These are phyloP conservation scores for Aspergillus bridgeri DNA, from an alignment of 495 filamentous ascomycete genomes.

Conservation along the genomic window DNA sequence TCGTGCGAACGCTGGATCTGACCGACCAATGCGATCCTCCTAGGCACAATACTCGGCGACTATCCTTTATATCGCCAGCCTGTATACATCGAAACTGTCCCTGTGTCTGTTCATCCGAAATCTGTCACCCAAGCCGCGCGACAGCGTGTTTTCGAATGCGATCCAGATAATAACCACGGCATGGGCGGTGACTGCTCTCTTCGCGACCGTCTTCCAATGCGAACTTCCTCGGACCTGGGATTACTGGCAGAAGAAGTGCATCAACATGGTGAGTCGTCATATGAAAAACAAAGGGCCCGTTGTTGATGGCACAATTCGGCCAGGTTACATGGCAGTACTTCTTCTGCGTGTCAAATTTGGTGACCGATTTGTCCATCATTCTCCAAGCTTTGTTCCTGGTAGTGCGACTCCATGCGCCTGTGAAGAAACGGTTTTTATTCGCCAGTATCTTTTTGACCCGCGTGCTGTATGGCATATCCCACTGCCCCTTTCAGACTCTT, in stretches of 20 bases:
- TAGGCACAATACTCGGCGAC: constrained; percentile 23
- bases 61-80: constrained; percentile 25
- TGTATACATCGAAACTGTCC: constrained; percentile 27
- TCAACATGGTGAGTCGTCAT: constrained; percentile 18
- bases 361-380: constrained; percentile 26
- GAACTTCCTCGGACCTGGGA: constrained; percentile 23
- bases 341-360: constrained; percentile 22
- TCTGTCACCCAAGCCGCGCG: constrained; percentile 18
- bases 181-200: constrained; percentile 20
- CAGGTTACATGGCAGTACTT: constrained; percentile 28
- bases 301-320: background rate
- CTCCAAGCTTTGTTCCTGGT: constrained; percentile 24
- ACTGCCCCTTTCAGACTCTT: background rate
- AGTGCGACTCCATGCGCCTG: constrained; percentile 21
- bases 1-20: constrained; percentile 1
- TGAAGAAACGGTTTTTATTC: constrained; percentile 20
- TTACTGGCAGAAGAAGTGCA: constrained; percentile 21
- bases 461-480: constrained; percentile 16
- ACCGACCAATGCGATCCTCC: background rate
- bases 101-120: constrained; percentile 24
- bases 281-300: background rate
- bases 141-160: constrained; percentile 16
- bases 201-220: constrained; percentile 28
- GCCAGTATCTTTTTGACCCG: constrained; percentile 26
- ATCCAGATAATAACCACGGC: constrained; percentile 11